Conservation (phyloP, 345 rosid genomes). For the Eucalyptus melliodora region DNA sequence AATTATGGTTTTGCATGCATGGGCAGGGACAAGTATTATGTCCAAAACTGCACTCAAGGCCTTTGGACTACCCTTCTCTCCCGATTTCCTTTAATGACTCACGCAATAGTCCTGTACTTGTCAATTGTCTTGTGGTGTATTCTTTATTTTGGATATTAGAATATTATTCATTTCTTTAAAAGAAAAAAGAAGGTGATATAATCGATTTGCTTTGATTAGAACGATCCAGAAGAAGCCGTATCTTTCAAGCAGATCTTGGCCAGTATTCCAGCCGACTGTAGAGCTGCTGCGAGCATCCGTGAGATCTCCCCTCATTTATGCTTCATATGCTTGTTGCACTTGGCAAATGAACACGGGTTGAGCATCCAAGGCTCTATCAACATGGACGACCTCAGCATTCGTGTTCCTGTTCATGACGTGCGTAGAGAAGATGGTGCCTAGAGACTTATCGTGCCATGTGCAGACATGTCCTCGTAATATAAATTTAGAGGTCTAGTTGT, state of each 20-base stretch:
- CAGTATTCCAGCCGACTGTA: slow-evolving; percentile 59
- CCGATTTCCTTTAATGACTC: background rate
- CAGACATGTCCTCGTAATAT: background rate
- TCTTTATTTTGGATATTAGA: background rate
- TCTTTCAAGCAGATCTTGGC: slow-evolving; percentile 68
- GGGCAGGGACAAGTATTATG: background rate
- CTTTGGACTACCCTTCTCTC: background rate
- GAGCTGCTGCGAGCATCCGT: slow-evolving; percentile 44
- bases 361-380: slow-evolving; percentile 32
- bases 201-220: background rate
- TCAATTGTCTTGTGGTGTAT: background rate
- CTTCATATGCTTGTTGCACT: slow-evolving; percentile 82
- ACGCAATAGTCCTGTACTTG: background rate
- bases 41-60: background rate
- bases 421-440: background rate
- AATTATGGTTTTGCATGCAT: background rate
- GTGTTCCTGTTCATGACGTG: slow-evolving; percentile 10
- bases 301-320: slow-evolving; percentile 92
- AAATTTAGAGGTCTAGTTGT: background rate
- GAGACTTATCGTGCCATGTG: background rate
- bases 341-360: slow-evolving; percentile 89
- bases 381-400: slow-evolving; percentile 62
- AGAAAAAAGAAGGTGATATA: background rate
- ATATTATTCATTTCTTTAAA: background rate
- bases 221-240: slow-evolving; percentile 30